Evolutionary conservation across 345 rosid species (phyloP).

Genomic region (Linum tenue): DNA sequence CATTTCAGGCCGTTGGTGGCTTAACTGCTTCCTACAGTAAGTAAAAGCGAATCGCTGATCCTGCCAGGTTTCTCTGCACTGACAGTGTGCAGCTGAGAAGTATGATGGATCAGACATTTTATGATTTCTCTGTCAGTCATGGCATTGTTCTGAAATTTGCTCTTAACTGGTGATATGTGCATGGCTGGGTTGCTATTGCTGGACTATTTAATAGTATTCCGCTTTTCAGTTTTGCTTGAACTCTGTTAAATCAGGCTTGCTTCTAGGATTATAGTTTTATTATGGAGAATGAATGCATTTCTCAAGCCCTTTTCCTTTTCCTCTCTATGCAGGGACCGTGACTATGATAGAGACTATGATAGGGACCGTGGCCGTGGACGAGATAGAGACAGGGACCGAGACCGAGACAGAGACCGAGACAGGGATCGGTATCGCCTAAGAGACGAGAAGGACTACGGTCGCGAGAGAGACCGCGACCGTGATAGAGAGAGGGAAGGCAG

Average conservation of each 20-base stretch:
- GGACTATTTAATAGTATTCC: too few species aligned
- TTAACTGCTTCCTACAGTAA: constrained; percentile 67
- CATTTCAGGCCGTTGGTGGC: constrained; percentile 53
- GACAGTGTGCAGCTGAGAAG: constrained; percentile 98
- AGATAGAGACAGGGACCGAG: constrained; percentile 33
- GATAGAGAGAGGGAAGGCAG: constrained; percentile 55
- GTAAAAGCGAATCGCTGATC: constrained; percentile 27
- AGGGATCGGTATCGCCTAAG: constrained; percentile 58
- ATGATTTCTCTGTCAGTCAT: not conserved
- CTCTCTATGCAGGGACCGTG: constrained; percentile 41
- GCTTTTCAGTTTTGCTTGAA: too few species aligned
- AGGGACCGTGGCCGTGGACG: constrained; percentile 20
- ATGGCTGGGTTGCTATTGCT: not conserved
- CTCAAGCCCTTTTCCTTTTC: not conserved
- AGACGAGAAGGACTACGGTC: constrained; percentile 61
- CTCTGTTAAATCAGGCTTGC: too few species aligned
- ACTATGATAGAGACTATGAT: constrained; percentile 28
- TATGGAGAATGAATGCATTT: too few species aligned
- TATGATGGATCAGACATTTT: constrained; percentile 79
- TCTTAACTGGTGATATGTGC: too few species aligned
- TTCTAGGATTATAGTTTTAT: too few species aligned
- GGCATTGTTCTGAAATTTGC: too few species aligned
- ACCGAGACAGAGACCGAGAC: constrained; percentile 46
- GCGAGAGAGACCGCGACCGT: constrained; percentile 62
- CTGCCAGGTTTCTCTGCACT: constrained; percentile 97